Base-by-base conservation (phyloP, 805 yeast species). In the Suhomyces canberraensis region DNA sequence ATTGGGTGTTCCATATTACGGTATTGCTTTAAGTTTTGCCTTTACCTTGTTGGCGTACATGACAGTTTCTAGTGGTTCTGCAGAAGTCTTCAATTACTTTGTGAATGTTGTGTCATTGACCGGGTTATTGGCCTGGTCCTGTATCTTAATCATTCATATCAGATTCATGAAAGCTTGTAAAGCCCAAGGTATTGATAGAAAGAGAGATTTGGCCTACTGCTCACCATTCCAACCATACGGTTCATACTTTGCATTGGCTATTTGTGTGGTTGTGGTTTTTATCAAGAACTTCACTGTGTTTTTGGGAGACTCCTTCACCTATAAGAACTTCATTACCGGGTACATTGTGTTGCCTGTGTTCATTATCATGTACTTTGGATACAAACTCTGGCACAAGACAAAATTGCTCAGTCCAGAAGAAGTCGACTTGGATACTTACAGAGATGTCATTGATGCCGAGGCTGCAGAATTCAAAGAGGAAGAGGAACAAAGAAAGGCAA, bases 101-200 rank as follows among this genome's bases (percentile, higher is more conserved):
- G 87, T 84, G 42, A 84, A 82, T 48, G 82, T 82, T 41, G 88
- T 82, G 30, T 78, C 91, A 15, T 79, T 84, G 47, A 78, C 83
- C 39, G 90, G 90, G 45, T 66, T 84, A 39, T 59, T 84, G 48
- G 81, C 87, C 35, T 85, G 91, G 90, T 68, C 80, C 29, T 74
- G 84, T 36, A 83, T 85, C 48, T 61, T 81, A 41, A 66, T 80
- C 41, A 79, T 88, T 18, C 84, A 80, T 60, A 66, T 85, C 36
- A 71, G 75, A 47, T 85, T 84, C 62, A 69, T 69, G 66, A 67
- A 64, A 44, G 91, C 90, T 1, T 66, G 78, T 43, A 73, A 67
- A 51, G 87, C 77, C 2, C 91, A 84, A 61, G 86, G 86, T 14
- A 56, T 79, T 37, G 75, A 71, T 45, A 73, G 80, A 61, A 54